Percentiles rank a stretch among this genome's conserved stretches.
Conservation (phyloP, 202 grass and related monocot genomes). For the Elaeis oleifera region DNA sequence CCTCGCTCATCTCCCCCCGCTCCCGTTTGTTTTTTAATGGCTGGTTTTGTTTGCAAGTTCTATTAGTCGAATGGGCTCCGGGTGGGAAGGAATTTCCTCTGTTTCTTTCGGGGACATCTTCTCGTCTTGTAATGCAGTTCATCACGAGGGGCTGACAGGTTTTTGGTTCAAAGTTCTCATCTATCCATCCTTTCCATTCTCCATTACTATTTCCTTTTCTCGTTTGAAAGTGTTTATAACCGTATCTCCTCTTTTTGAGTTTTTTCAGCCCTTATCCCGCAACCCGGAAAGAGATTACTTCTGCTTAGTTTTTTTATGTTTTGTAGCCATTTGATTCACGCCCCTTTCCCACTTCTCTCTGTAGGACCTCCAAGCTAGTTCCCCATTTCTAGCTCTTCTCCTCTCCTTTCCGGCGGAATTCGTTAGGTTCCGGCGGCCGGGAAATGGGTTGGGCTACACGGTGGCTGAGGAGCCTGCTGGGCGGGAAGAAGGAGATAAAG, state of each 20-base stretch:
- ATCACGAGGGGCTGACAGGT: conserved; percentile 17
- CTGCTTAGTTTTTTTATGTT: background rate
- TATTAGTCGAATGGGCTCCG: conserved; percentile 1
- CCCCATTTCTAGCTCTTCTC: background rate
- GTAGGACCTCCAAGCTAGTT: no score
- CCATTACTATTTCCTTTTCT: background rate
- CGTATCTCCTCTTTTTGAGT: conserved; percentile 3
- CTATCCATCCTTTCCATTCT: background rate
- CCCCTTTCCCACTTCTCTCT: background rate
- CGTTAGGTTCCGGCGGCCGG: conserved; percentile 8
- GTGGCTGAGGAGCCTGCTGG: conserved; percentile 59
- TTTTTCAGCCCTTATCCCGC: background rate
- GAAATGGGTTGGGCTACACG: conserved; percentile 68
- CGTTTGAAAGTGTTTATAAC: background rate
- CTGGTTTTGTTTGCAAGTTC: background rate
- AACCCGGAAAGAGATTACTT: background rate
- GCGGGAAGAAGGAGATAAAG: conserved; percentile 50
- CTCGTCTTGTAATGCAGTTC: conserved; percentile 24
- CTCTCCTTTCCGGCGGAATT: background rate
- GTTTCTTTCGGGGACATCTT: background rate
- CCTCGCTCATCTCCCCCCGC: background rate
- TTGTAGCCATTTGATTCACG: background rate
- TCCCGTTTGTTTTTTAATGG: conserved; percentile 3
- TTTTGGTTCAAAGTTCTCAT: background rate
- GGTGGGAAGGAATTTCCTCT: background rate